These are phyloP conservation scores for Fraxinus velutina DNA, from an alignment of 305 asterid genomes.

Conservation along the genomic window DNA sequence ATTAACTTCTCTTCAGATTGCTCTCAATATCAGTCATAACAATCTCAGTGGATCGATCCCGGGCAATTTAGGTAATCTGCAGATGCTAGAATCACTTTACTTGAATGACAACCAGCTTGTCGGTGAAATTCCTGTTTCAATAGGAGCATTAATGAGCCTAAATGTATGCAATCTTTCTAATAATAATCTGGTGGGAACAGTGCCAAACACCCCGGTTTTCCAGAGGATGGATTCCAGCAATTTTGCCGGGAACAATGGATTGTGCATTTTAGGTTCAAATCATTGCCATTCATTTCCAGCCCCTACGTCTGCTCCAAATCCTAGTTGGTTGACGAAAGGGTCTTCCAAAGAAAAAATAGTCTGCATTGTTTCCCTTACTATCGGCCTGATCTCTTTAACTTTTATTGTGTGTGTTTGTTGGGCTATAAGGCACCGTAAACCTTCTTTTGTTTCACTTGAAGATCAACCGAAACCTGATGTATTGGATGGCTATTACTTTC, in stretches of 20 bases:
- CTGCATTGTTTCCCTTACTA: slow-evolving; percentile 50
- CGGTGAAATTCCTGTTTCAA: slow-evolving; percentile 72
- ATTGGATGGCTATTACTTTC: slow-evolving; percentile 58
- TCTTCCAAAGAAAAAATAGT: slow-evolving; percentile 53
- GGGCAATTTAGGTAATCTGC: slow-evolving; percentile 55
- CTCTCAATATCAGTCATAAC: slow-evolving; percentile 73
- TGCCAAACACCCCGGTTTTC: slow-evolving; percentile 65
- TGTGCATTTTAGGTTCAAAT: slow-evolving; percentile 36
- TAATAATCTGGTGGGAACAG: slow-evolving; percentile 58
- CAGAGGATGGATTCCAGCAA: slow-evolving; percentile 68
- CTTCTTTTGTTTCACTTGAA: slow-evolving; percentile 37
- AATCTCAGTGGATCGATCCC: slow-evolving; percentile 64
- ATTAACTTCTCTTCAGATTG: slow-evolving; percentile 66
- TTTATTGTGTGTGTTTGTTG: slow-evolving; percentile 58
- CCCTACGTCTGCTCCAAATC: slow-evolving; percentile 25
- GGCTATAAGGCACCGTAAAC: slow-evolving; percentile 41
- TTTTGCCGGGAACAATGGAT: slow-evolving; percentile 61
- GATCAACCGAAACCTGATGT: slow-evolving; percentile 43
- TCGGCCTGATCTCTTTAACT: slow-evolving; percentile 50
- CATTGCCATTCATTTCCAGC: slow-evolving; percentile 39
- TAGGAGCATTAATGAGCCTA: slow-evolving; percentile 67
- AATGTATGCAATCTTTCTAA: slow-evolving; percentile 75
- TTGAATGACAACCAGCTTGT: slow-evolving; percentile 64
- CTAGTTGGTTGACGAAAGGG: slow-evolving; percentile 46
- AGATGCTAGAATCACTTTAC: slow-evolving; percentile 76